phyloP scores from a whole-genome alignment of 169 alveolate genomes.

The Cryptosporidium muris region DNA sequence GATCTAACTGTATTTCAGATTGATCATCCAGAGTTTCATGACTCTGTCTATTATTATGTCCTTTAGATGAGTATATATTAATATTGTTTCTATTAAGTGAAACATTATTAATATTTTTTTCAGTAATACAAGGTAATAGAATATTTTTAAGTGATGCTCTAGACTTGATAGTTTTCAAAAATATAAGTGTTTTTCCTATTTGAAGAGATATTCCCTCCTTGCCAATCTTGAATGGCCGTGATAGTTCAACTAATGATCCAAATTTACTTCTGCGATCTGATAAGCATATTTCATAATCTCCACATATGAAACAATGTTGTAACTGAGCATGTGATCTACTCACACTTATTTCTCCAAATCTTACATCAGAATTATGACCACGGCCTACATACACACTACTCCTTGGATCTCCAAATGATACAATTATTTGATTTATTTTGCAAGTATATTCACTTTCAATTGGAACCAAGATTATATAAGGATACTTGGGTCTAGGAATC shows the following conservation, averaged over 20 bases:
- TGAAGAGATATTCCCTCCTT: constrained; percentile 43
- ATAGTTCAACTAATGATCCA: constrained; percentile 55
- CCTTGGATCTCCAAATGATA: constrained; percentile 54
- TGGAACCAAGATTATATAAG: constrained; percentile 66
- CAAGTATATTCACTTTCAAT: constrained; percentile 53
- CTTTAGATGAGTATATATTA: not conserved
- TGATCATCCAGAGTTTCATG: not conserved
- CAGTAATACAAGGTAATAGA: not conserved
- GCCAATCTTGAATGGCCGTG: constrained; percentile 56
- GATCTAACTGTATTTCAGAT: not conserved
- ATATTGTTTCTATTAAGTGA: too few species aligned
- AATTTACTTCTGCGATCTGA: constrained; percentile 52
- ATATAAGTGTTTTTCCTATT: constrained; percentile 45
- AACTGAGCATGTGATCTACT: constrained; percentile 78
- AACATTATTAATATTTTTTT: too few species aligned
- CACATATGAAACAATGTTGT: constrained; percentile 33
- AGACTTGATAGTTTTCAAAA: constrained; percentile 34
- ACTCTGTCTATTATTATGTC: constrained; percentile 5
- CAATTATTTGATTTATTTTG: constrained; percentile 49
- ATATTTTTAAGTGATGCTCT: constrained; percentile 26
- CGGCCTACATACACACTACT: constrained; percentile 78
- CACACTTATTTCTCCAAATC: constrained; percentile 86
- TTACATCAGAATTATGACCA: constrained; percentile 84
- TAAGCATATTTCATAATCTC: constrained; percentile 30
- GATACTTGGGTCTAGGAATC: constrained; percentile 64